Conservation (phyloP, 2,329 filamentous ascomycete species). For the Penicillium sp. region DNA sequence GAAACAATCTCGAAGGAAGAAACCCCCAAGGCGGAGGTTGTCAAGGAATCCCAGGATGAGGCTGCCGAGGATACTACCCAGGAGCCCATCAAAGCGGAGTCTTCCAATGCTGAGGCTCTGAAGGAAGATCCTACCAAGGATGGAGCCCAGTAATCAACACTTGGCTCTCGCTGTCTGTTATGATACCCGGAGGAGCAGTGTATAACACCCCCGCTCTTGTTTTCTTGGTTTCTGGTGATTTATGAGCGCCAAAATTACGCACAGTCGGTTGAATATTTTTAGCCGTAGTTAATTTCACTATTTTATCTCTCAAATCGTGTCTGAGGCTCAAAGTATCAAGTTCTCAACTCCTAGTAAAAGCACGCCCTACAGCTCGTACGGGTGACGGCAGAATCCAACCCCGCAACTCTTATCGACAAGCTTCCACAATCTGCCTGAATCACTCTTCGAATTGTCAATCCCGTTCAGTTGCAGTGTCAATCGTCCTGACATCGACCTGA, state of each 20-base stretch:
- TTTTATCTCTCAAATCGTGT: background rate
- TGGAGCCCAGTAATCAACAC: slow-evolving; percentile 15
- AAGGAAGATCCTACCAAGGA: slow-evolving; percentile 16
- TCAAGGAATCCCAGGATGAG: slow-evolving; percentile 17
- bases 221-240: slow-evolving; percentile 11
- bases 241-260: background rate
- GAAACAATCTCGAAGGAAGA: slow-evolving; percentile 7
- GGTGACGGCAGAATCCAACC: slow-evolving; percentile 10
- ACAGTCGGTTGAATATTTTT: background rate
- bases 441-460: background rate
- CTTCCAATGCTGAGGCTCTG: slow-evolving; percentile 11
- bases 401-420: slow-evolving; percentile 22
- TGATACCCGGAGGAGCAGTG: slow-evolving; percentile 26
- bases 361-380: slow-evolving; percentile 15
- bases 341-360: too few relatives aligned
- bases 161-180: slow-evolving; percentile 14
- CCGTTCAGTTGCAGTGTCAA: background rate
- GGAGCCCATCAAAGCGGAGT: slow-evolving; percentile 9
- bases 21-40: background rate
- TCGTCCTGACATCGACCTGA: background rate
- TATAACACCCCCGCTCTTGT: slow-evolving; percentile 15
- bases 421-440: slow-evolving; percentile 2
- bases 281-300: background rate
- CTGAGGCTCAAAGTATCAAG: too few relatives aligned
- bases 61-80: slow-evolving; percentile 17